These are phyloP conservation scores for Myxozyma sirexii DNA, from an alignment of 805 yeast species.

Conservation along the genomic window DNA sequence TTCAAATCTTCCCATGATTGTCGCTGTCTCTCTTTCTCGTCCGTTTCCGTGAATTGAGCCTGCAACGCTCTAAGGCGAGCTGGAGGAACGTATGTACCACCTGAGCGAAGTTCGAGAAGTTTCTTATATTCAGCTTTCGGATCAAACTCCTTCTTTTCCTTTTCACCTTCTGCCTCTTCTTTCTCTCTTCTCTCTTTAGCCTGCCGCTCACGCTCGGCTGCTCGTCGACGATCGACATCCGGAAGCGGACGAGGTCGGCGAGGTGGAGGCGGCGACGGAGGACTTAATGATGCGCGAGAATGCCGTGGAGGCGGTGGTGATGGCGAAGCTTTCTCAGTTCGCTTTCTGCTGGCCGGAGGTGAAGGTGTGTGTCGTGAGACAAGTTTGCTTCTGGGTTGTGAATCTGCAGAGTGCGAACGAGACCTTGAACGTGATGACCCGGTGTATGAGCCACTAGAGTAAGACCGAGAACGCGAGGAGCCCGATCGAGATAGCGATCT, in stretches of 20 bases:
- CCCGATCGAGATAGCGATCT: slow-evolving; percentile 5
- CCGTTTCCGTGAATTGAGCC: slow-evolving; percentile 42
- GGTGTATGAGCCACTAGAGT: background rate
- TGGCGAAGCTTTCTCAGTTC: background rate
- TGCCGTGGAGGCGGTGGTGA: slow-evolving; percentile 1
- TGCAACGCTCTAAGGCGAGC: slow-evolving; percentile 52
- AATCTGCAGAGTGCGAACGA: slow-evolving; percentile 8
- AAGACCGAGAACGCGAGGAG: slow-evolving; percentile 11
- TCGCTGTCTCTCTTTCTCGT: slow-evolving; percentile 52
- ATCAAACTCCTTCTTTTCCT: slow-evolving; percentile 28
- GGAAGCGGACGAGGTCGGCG: slow-evolving; percentile 22
- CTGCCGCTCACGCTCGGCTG: slow-evolving; percentile 36
- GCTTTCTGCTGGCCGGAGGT: background rate
- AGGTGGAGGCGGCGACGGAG: background rate
- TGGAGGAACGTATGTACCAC: slow-evolving; percentile 59
- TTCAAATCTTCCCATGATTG: slow-evolving; percentile 60
- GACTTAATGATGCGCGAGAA: background rate
- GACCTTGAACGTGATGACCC: slow-evolving; percentile 9
- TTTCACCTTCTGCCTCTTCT: slow-evolving; percentile 29
- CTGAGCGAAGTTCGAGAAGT: slow-evolving; percentile 46
- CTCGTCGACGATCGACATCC: slow-evolving; percentile 37
- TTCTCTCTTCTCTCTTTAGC: slow-evolving; percentile 20
- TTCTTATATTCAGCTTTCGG: slow-evolving; percentile 45
- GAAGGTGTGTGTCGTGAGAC: slow-evolving; percentile 5
- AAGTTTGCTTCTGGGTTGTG: background rate